Conservation (phyloP, 345 rosid genomes). For the Eucalyptus coolabah region DNA sequence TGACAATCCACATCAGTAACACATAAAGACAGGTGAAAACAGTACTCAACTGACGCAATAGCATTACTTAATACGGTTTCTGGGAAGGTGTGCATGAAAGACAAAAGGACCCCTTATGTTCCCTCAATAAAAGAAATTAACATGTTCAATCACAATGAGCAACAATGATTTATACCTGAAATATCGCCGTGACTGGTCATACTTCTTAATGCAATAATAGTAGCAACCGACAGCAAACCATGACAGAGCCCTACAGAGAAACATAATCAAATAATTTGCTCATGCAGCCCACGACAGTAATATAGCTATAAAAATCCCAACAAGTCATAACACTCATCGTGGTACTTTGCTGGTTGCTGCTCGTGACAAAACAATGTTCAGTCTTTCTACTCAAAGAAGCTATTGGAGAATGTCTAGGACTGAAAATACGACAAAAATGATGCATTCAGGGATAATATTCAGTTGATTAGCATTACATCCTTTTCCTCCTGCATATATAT, state of each 20-base stretch:
- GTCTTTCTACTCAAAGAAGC: neutral
- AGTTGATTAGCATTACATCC: neutral
- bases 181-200: conserved; percentile 76
- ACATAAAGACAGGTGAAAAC: neutral
- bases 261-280: neutral
- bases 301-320: neutral
- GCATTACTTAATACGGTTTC: neutral
- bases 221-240: conserved; percentile 36
- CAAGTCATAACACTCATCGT: neutral
- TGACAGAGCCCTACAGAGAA: conserved; percentile 64
- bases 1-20: neutral
- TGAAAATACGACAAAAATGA: neutral
- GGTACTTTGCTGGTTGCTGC: neutral
- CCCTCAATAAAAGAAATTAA: neutral
- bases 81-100: neutral
- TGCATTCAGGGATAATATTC: neutral
- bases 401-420: neutral
- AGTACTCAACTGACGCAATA: neutral
- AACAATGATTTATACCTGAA: conserved; percentile 47
- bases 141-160: neutral
- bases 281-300: neutral
- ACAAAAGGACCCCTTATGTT: neutral
- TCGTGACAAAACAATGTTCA: neutral
- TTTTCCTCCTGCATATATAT: neutral
- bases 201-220: conserved; percentile 69